phyloP scores from a whole-genome alignment of 768 basidiomycete genomes.

The Daedaleopsis sinensis region DNA sequence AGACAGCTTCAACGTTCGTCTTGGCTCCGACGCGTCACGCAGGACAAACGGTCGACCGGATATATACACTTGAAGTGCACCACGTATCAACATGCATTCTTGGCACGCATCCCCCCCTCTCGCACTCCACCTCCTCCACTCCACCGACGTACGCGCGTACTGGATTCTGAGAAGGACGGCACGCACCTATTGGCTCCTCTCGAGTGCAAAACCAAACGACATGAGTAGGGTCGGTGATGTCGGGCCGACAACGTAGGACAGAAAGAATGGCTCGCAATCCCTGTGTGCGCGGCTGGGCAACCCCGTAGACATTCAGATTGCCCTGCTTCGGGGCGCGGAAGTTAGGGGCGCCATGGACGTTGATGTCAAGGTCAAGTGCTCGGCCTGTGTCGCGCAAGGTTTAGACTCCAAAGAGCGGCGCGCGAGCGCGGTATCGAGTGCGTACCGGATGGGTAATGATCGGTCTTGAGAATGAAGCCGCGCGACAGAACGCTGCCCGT shows the following conservation, averaged over 20 bases:
- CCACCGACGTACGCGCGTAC: not conserved
- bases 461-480: slow-evolving; percentile 94
- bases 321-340: slow-evolving; percentile 83
- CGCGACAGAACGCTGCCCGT: slow-evolving; percentile 82
- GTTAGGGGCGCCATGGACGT: slow-evolving; percentile 94
- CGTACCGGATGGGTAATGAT: slow-evolving; percentile 76
- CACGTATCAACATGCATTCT: slow-evolving; percentile 7
- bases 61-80: slow-evolving; percentile 64
- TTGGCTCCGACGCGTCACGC: slow-evolving; percentile 83
- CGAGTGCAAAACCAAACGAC: slow-evolving; percentile 97
- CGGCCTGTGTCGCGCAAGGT: slow-evolving; percentile 54
- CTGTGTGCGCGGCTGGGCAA: slow-evolving; percentile 92
- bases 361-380: slow-evolving; percentile 88
- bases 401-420: not conserved
- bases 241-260: slow-evolving; percentile 75
- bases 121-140: not conserved
- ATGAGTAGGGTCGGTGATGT: slow-evolving; percentile 61
- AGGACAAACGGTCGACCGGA: slow-evolving; percentile 93
- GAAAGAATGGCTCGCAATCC: slow-evolving; percentile 91
- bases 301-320: slow-evolving; percentile 90
- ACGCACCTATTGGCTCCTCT: slow-evolving; percentile 90
- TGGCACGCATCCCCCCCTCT: not conserved
- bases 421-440: not conserved
- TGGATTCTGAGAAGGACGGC: not conserved
- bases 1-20: slow-evolving; percentile 76